Percentiles rank a stretch among this genome's conserved stretches.
These are phyloP conservation scores for Datisca glomerata DNA, from an alignment of 306 rosid species.

Conservation along the genomic window DNA sequence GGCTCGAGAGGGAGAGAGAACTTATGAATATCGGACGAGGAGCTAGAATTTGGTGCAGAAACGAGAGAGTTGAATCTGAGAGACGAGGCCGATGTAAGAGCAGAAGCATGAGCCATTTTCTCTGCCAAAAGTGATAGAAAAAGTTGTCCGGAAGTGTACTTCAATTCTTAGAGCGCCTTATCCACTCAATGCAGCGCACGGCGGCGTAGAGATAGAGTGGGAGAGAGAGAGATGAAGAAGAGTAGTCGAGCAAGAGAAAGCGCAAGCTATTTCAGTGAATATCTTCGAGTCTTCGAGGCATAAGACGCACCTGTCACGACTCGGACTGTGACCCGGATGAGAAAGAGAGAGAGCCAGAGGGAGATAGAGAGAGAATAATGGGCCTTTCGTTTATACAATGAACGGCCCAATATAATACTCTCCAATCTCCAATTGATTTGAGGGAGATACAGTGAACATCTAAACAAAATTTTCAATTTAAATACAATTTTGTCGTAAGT, in stretches of 20 bases:
- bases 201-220: conserved; percentile 17
- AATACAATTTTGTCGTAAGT: too few relatives aligned
- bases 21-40: conserved; percentile 32
- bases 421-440: too few relatives aligned
- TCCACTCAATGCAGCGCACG: conserved; percentile 18
- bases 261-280: too few relatives aligned
- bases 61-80: conserved; percentile 45
- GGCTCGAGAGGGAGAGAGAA: conserved; percentile 30
- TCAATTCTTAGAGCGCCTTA: conserved; percentile 10
- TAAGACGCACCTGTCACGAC: too few relatives aligned
- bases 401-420: too few relatives aligned
- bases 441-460: too few relatives aligned
- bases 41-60: conserved; percentile 35
- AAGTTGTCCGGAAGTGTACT: not conserved
- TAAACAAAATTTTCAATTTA: too few relatives aligned
- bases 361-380: too few relatives aligned
- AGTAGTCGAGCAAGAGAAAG: conserved; percentile 11
- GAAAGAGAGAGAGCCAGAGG: too few relatives aligned
- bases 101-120: conserved; percentile 61
- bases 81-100: conserved; percentile 57
- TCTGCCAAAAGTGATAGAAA: not conserved
- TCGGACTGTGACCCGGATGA: too few relatives aligned
- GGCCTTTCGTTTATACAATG: too few relatives aligned
- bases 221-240: conserved; percentile 2
- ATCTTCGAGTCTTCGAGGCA: too few relatives aligned